Conservation (phyloP, 2,329 filamentous ascomycete species). For the Incumbomyces delicatus region DNA sequence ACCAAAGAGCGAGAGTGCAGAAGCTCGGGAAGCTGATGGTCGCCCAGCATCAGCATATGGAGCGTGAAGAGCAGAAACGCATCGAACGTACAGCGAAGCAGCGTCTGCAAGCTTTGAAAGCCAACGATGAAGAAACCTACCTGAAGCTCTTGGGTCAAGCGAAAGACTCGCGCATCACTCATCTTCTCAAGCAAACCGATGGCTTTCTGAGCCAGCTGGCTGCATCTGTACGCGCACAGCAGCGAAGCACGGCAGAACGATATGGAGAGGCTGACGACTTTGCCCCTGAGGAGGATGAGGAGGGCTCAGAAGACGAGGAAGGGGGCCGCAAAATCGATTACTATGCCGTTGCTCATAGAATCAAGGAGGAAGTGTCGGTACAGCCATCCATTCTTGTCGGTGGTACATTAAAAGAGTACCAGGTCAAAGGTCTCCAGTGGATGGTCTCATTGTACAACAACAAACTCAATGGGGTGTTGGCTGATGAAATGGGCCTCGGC, state of each 20-base stretch:
- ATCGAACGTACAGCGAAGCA: conserved; percentile 97
- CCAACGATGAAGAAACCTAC: conserved; percentile 98
- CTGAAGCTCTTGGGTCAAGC: conserved; percentile 95
- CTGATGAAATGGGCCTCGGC: conserved; percentile 98
- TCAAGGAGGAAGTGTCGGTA: conserved; percentile 79
- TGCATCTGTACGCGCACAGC: conserved; percentile 86
- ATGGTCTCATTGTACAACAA: conserved; percentile 99
- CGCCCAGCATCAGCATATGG: conserved; percentile 84
- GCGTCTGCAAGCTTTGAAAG: conserved; percentile 96
- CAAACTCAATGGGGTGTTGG: conserved; percentile 96
- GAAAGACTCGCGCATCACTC: conserved; percentile 98
- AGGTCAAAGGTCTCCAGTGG: conserved; percentile 97
- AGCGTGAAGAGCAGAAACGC: conserved; percentile 98
- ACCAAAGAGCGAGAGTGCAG: conserved; percentile 64
- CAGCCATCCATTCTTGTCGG: conserved; percentile 84
- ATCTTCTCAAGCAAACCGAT: conserved; percentile 91
- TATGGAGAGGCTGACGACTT: conserved; percentile 60
- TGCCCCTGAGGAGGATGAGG: conserved; percentile 52
- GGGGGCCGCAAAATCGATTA: conserved; percentile 82
- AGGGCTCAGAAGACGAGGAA: conserved; percentile 58
- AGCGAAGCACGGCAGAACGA: conserved; percentile 68
- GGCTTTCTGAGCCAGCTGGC: conserved; percentile 95
- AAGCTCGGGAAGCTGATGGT: conserved; percentile 88
- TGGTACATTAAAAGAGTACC: conserved; percentile 91
- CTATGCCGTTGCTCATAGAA: conserved; percentile 92